These are phyloP conservation scores for Aegilops sharonensis DNA, from an alignment of 176 grass and related monocot species.

Conservation along the genomic window DNA sequence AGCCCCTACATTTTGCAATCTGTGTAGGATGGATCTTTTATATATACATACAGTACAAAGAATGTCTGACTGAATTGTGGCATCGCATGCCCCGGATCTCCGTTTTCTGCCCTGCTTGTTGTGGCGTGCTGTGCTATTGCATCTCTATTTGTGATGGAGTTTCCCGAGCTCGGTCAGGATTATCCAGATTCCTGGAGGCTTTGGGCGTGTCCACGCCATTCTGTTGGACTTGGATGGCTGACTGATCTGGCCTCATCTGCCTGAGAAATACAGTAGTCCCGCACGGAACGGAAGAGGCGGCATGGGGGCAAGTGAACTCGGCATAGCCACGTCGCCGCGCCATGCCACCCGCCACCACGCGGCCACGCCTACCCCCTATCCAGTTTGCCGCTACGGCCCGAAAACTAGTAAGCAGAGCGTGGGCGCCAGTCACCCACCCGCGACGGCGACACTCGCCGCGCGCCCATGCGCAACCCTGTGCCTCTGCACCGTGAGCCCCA, in stretches of 20 bases:
- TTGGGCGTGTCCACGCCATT: background rate
- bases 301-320: constrained; percentile 3
- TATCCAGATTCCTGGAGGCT: constrained; percentile 34
- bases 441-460: constrained; percentile 7
- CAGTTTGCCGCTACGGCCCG: background rate
- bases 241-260: background rate
- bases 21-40: constrained; percentile 5
- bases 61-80: background rate
- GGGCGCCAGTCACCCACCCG: constrained; percentile 2
- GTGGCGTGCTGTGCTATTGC: too few species aligned
- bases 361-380: constrained; percentile 46
- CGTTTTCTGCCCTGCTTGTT: background rate
- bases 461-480: background rate
- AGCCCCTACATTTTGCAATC: background rate
- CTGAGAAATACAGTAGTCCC: background rate
- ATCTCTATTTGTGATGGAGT: constrained; percentile 15
- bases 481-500: constrained; percentile 27
- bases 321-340: constrained; percentile 22
- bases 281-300: background rate
- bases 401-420: background rate
- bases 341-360: constrained; percentile 25
- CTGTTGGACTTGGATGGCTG: background rate
- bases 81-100: background rate
- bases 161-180: constrained; percentile 41
- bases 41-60: background rate